Percentiles rank a stretch among this genome's conserved stretches.
These are phyloP conservation scores for Darksidea phi DNA, from an alignment of 495 filamentous ascomycete genomes.

Conservation along the genomic window DNA sequence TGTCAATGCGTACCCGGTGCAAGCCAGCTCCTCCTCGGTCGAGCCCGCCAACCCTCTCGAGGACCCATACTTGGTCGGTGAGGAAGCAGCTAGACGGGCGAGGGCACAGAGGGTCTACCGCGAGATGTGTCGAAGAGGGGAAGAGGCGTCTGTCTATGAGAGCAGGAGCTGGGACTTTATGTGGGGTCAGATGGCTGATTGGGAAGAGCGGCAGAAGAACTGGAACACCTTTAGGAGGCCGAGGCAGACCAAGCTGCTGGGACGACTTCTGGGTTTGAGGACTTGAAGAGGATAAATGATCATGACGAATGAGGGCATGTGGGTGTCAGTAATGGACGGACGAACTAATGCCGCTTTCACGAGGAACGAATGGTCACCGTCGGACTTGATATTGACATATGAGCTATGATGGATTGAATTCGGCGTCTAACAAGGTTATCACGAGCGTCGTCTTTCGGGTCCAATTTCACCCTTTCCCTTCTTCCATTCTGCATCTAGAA, in stretches of 20 bases:
- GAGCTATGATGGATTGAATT: too few species aligned
- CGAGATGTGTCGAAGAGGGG: conserved; percentile 37
- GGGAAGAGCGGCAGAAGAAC: conserved; percentile 38
- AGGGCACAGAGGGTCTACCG: conserved; percentile 31
- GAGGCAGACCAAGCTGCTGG: conserved; percentile 31
- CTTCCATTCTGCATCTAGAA: too few species aligned
- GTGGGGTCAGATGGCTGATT: conserved; percentile 41
- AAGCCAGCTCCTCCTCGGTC: background rate
- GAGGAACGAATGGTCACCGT: too few species aligned
- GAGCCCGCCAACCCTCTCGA: conserved; percentile 33
- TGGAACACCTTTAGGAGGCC: conserved; percentile 35
- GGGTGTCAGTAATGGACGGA: too few species aligned
- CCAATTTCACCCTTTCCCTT: too few species aligned
- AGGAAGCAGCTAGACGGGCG: conserved; percentile 34
- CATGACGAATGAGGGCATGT: background rate
- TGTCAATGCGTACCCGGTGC: conserved; percentile 15
- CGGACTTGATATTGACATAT: too few species aligned
- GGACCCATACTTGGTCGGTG: conserved; percentile 39
- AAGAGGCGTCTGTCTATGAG: conserved; percentile 34
- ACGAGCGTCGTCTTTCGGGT: too few species aligned
- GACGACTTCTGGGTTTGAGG: conserved; percentile 26
- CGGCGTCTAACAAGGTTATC: too few species aligned
- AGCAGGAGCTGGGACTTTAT: conserved; percentile 42
- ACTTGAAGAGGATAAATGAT: background rate
- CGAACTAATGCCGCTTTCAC: too few species aligned